Base-by-base conservation (phyloP, 2,329 filamentous ascomycete genomes). In the Epichloe coenophiala region DNA sequence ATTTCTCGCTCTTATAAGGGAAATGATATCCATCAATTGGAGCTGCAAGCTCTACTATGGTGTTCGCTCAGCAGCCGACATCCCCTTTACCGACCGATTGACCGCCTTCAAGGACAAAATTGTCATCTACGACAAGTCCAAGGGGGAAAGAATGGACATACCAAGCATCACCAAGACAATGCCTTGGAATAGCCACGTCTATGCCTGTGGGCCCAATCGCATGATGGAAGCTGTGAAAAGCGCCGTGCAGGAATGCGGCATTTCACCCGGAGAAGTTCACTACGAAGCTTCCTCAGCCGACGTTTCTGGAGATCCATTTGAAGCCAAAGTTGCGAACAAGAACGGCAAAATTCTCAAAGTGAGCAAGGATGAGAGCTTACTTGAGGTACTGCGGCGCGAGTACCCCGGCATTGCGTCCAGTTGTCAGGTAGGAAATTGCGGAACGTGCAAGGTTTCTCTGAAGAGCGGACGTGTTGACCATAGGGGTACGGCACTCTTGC, bases 211-310 rank as follows among this genome's bases (percentile, higher is more conserved):
- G 0, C 79, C 81, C 0, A 56, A 60, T 8, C 68, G 74, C 7
- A 71, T 84, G 64, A 77, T 82, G 68, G 71, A 76, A 5, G 74
- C 72, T 42, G 72, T 75, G 0, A 60, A 59, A 19, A 57, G 56
- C 2, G 69, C 69, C 12, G 71, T 73, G 0, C 63, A 65, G 8
- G 62, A 61, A 7, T 64, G 65, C 8, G 67, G 70, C 0, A 65
- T 84, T 0, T 61, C 68, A 0, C 65, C 71, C 2, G 65, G 70
- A 1, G 76, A 80, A 40, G 67, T 83, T 1, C 80, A 84, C 60
- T 78, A 74, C 52, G 81, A 84, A 60, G 73, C 75, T 0, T 84
- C 84, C 53, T 65, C 67, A 1, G 73, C 75, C 1, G 70, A 74
- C 19, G 66, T 70, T 0, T 69, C 70, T 0, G 80, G 80, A 0